Conservation (phyloP, 1,139 yeast genomes). For the Blastobotrys serpentis region DNA sequence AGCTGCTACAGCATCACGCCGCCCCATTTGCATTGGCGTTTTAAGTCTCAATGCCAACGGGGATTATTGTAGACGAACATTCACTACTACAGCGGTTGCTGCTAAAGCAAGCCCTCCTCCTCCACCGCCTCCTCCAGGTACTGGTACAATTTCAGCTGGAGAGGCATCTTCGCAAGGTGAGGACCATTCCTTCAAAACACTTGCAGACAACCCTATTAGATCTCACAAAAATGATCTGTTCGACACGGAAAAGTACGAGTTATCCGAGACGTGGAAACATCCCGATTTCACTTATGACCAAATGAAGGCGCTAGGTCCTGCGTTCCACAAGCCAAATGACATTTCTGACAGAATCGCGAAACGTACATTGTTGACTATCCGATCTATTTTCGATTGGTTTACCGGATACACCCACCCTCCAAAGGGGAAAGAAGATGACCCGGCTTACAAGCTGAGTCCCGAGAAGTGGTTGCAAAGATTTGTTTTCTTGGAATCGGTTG, state of each 20-base stretch:
- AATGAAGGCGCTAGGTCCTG: conserved; percentile 48
- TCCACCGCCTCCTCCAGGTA: conserved; percentile 5
- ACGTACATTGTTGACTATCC: conserved; percentile 45
- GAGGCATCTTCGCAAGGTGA: background rate
- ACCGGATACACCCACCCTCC: conserved; percentile 66
- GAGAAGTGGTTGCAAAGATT: conserved; percentile 67
- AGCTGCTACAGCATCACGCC: conserved; percentile 3
- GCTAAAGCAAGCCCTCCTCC: too few relatives aligned
- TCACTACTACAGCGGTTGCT: background rate
- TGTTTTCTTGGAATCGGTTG: conserved; percentile 68
- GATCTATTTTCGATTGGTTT: conserved; percentile 56
- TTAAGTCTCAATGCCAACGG: background rate
- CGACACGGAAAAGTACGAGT: conserved; percentile 23
- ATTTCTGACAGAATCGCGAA: conserved; percentile 55
- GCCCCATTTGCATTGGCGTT: conserved; percentile 9
- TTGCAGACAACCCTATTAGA: background rate
- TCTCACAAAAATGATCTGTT: conserved; percentile 16
- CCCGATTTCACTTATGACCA: conserved; percentile 50
- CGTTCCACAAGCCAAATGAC: conserved; percentile 54
- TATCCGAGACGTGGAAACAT: conserved; percentile 51
- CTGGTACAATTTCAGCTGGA: background rate
- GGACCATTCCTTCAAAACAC: background rate
- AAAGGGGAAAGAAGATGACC: conserved; percentile 43
- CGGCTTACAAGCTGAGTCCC: conserved; percentile 58
- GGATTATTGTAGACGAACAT: background rate